Evolutionary conservation across 2,329 filamentous ascomycete genomes (phyloP).

Genomic region (Aotearoamyces nothofagi): DNA sequence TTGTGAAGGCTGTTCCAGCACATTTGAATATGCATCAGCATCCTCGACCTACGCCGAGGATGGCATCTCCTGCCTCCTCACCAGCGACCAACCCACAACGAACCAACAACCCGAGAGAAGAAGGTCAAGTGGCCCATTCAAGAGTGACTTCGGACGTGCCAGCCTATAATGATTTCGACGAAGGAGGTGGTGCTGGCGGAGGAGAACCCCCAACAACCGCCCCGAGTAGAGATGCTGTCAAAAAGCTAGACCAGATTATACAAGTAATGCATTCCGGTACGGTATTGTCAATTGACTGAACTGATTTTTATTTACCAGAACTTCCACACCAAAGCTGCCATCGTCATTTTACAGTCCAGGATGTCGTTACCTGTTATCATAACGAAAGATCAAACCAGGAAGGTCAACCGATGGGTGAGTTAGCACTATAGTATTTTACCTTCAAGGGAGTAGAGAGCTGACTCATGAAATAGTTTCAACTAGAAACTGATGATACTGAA

Average conservation of each 20-base stretch:
- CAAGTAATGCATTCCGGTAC: constrained; percentile 60
- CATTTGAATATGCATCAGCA: constrained; percentile 93
- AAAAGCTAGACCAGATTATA: constrained; percentile 85
- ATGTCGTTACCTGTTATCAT: constrained; percentile 45
- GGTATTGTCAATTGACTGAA: too few species aligned
- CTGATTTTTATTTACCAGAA: constrained; percentile 43
- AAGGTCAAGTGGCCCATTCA: constrained; percentile 25
- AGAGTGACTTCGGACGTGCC: constrained; percentile 30
- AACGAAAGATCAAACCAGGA: constrained; percentile 39
- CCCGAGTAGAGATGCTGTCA: constrained; percentile 50
- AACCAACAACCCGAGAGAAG: constrained; percentile 63
- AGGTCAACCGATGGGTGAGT: constrained; percentile 78
- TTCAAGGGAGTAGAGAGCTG: constrained; percentile 2
- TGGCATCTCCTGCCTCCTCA: constrained; percentile 57
- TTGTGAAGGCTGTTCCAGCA: too few species aligned
- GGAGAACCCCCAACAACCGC: constrained; percentile 25
- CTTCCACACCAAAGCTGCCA: constrained; percentile 76
- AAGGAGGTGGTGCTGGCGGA: constrained; percentile 28
- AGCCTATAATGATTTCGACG: constrained; percentile 32
- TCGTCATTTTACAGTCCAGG: constrained; percentile 70
- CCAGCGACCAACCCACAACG: constrained; percentile 58
- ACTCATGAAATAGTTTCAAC: constrained; percentile 57
- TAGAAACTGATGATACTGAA: constrained; percentile 86
- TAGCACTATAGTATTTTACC: constrained; percentile 1
- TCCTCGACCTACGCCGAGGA: constrained; percentile 57